Evolutionary conservation across 352 stramenopile genomes (phyloP).

Genomic region (Globisporangium iwayamae): DNA sequence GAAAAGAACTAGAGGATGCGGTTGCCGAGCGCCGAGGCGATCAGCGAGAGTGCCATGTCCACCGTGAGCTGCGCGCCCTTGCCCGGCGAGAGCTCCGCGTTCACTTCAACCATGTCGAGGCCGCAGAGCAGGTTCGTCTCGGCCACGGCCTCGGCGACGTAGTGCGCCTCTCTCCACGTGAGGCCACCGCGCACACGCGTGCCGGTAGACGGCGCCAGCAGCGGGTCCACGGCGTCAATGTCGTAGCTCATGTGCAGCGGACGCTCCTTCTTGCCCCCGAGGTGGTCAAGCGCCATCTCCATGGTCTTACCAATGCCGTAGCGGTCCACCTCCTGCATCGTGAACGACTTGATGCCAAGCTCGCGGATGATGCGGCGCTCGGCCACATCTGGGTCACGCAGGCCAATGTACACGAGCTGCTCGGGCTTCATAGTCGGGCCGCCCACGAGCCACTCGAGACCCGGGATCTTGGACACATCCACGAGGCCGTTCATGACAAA

Average conservation of each 20-base stretch:
- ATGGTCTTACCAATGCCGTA: constrained; percentile 96
- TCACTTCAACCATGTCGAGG: constrained; percentile 97
- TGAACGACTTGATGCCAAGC: constrained; percentile 94
- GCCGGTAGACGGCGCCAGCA: constrained; percentile 93
- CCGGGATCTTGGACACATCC: constrained; percentile 86
- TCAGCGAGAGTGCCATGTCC: constrained; percentile 91
- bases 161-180: constrained; percentile 96
- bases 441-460: constrained; percentile 92
- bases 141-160: constrained; percentile 91
- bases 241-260: constrained; percentile 97
- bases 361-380: constrained; percentile 91
- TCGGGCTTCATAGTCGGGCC: constrained; percentile 70
- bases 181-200: constrained; percentile 94
- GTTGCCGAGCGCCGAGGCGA: constrained; percentile 92
- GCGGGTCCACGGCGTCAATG: constrained; percentile 96
- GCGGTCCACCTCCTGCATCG: constrained; percentile 96
- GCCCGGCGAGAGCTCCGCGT: constrained; percentile 87
- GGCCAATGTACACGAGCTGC: constrained; percentile 95
- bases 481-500: constrained; percentile 93
- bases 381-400: constrained; percentile 91
- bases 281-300: constrained; percentile 94
- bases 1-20: constrained; percentile 74
- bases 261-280: constrained; percentile 82
- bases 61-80: constrained; percentile 89
- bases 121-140: constrained; percentile 87